Percentiles rank a stretch among this genome's conserved stretches.
Evolutionary conservation across 306 rosid species (phyloP).

Genomic region (Gastrolobium bilobum): DNA sequence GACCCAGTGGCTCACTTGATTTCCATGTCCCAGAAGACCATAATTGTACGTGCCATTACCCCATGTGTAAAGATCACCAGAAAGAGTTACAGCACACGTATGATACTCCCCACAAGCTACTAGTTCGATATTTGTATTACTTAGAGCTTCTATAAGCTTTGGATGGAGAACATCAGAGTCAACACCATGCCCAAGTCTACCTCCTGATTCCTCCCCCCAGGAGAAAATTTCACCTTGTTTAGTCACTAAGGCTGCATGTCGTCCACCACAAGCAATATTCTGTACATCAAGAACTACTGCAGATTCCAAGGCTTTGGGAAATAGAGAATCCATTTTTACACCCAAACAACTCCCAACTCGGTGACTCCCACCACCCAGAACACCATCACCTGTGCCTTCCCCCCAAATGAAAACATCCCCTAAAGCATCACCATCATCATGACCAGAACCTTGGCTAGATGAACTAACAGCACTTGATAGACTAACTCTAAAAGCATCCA

Average conservation of each 20-base stretch:
- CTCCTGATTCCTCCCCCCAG: constrained; percentile 99
- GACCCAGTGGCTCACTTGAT: constrained; percentile 99
- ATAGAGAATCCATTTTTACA: constrained; percentile 81
- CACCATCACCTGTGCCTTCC: constrained; percentile 95
- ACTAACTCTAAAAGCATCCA: constrained; percentile 99
- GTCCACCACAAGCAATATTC: constrained; percentile 95
- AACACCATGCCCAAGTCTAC: constrained; percentile 99
- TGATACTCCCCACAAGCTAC: constrained; percentile 99
- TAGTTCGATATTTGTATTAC: constrained; percentile 89
- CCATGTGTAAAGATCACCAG: constrained; percentile 99
- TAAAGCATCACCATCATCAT: constrained; percentile 98
- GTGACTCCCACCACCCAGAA: constrained; percentile 90
- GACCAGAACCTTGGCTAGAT: constrained; percentile 99
- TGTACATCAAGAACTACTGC: constrained; percentile 96
- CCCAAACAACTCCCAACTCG: constrained; percentile 77
- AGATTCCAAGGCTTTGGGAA: constrained; percentile 97
- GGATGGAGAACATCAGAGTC: constrained; percentile 91
- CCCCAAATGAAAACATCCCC: constrained; percentile 99
- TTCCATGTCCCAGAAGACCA: constrained; percentile 97
- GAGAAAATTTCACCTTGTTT: constrained; percentile 98
- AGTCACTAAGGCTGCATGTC: constrained; percentile 95
- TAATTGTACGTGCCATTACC: constrained; percentile 95
- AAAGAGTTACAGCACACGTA: constrained; percentile 94
- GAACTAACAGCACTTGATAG: constrained; percentile 98
- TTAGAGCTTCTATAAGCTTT: constrained; percentile 89